phyloP scores from a whole-genome alignment of 108 stramenopile species.

The Cyclotella cryptica region DNA sequence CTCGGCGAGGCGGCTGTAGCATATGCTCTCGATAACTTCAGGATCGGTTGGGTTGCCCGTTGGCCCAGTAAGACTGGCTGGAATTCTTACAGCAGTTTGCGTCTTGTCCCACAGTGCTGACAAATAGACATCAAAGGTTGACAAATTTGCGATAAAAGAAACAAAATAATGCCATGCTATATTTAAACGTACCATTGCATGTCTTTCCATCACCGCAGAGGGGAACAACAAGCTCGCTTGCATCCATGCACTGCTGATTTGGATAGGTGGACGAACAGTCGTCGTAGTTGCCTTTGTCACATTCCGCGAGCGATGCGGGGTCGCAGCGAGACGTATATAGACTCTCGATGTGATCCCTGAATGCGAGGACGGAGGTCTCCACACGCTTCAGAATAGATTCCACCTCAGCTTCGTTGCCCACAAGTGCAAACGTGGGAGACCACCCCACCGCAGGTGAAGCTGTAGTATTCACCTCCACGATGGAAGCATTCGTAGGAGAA shows the following conservation, averaged over 20 bases:
- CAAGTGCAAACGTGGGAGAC: neutral
- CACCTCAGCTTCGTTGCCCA: neutral
- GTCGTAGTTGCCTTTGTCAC: neutral
- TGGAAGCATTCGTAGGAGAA: neutral
- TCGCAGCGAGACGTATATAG: neutral
- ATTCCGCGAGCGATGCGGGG: neutral
- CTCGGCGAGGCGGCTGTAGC: constrained; percentile 17
- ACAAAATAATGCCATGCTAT: neutral
- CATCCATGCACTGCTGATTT: neutral
- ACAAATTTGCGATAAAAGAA: neutral
- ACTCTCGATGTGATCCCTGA: neutral
- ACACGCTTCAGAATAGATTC: neutral
- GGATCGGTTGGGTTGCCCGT: neutral
- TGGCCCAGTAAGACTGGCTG: neutral
- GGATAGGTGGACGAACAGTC: neutral
- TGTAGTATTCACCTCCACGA: neutral
- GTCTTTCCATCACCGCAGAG: neutral
- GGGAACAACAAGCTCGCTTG: neutral
- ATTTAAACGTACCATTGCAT: neutral
- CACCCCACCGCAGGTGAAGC: neutral
- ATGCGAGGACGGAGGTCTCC: neutral
- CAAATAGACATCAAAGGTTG: neutral
- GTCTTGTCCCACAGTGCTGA: neutral
- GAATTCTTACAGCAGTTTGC: neutral
- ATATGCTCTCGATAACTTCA: neutral